A percentile compares a stretch with the other conserved stretches of the same genome.
Conservation (phyloP, 257 asterid genomes). For the Mentha longifolia region DNA sequence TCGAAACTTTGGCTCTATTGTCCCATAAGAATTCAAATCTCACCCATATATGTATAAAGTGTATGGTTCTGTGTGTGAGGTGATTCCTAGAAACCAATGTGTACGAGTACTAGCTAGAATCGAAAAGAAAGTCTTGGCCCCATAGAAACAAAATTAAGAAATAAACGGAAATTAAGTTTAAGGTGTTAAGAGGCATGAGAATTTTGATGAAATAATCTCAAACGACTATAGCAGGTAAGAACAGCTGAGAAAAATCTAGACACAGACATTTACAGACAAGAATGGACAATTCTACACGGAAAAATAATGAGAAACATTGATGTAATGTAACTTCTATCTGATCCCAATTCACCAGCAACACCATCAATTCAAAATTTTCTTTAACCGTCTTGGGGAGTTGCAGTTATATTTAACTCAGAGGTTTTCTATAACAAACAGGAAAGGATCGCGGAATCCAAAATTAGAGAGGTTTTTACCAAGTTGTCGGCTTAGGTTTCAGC, state of each 20-base stretch:
- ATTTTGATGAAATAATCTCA: neutral
- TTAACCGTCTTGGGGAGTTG: neutral
- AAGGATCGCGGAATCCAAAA: neutral
- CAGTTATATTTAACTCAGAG: neutral
- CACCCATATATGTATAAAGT: neutral
- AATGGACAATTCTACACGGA: neutral
- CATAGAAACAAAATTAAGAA: neutral
- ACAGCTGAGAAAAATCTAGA: constrained; percentile 1
- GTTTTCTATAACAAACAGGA: neutral
- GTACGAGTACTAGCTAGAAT: neutral
- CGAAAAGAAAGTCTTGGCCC: neutral
- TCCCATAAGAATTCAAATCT: neutral
- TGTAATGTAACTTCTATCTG: neutral
- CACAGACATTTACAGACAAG: constrained; percentile 18
- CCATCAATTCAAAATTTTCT: neutral
- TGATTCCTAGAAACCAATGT: neutral
- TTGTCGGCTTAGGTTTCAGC: constrained; percentile 62
- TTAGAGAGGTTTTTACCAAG: constrained; percentile 1
- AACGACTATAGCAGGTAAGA: neutral
- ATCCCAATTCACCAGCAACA: neutral
- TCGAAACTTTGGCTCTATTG: neutral
- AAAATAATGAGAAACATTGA: neutral
- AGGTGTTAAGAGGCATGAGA: neutral
- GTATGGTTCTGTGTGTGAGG: no score
- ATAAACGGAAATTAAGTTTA: neutral